Evolutionary conservation across 2,329 filamentous ascomycete genomes (phyloP).

Genomic region (Amauroascus niger): DNA sequence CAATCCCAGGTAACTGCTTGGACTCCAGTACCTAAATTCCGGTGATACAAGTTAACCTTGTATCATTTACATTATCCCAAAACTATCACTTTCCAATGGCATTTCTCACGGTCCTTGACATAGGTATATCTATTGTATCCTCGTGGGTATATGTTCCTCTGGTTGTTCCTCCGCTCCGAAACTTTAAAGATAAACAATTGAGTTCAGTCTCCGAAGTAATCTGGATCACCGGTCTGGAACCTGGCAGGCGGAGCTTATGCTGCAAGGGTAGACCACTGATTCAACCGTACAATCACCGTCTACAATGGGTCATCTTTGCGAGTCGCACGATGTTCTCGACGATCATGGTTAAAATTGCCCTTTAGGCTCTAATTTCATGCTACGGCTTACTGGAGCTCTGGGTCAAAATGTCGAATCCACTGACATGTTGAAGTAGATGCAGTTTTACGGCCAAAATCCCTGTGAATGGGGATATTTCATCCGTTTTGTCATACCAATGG

Average conservation of each 20-base stretch:
- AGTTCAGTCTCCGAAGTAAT: background rate
- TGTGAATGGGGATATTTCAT: background rate
- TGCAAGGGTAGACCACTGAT: background rate
- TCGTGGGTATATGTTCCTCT: background rate
- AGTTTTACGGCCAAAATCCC: background rate
- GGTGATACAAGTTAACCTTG: background rate
- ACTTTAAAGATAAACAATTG: background rate
- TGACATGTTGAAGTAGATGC: background rate
- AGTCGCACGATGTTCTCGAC: slow-evolving; percentile 7
- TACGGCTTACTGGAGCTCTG: background rate
- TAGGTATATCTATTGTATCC: background rate
- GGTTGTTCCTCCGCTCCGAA: slow-evolving; percentile 10
- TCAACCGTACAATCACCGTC: background rate
- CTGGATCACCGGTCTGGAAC: background rate
- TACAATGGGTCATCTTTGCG: background rate
- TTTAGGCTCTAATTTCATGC: background rate
- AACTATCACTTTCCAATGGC: background rate
- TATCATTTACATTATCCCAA: background rate
- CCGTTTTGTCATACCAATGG: slow-evolving; percentile 1
- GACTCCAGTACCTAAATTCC: background rate
- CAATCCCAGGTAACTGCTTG: background rate
- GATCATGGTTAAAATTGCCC: background rate
- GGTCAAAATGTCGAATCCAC: background rate
- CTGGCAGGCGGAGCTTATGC: background rate
- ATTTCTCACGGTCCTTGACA: background rate